Evolutionary conservation across 2,329 filamentous ascomycete species (phyloP).

Genomic region (Fusarium poae): DNA sequence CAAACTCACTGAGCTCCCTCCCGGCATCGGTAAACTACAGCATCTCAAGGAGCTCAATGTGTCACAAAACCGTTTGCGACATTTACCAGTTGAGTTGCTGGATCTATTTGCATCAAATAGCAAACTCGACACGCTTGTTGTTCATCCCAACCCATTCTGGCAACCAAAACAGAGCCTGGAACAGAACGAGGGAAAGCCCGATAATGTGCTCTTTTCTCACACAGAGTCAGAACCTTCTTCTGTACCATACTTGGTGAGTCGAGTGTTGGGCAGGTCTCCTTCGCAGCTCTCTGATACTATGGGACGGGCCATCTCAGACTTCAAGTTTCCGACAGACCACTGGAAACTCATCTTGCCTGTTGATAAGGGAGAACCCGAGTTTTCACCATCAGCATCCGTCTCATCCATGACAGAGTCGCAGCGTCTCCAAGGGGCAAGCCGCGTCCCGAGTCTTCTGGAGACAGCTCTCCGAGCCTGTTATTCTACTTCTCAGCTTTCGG

Average conservation of each 20-base stretch:
- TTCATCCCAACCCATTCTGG: constrained; percentile 74
- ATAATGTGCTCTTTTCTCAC: constrained; percentile 28
- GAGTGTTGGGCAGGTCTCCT: constrained; percentile 50
- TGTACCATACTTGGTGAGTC: constrained; percentile 44
- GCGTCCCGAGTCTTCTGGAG: constrained; percentile 66
- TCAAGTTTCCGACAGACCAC: constrained; percentile 47
- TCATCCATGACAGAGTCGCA: constrained; percentile 27
- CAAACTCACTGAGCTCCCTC: constrained; percentile 70
- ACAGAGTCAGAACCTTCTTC: constrained; percentile 4
- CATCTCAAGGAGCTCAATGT: constrained; percentile 75
- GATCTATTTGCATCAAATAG: constrained; percentile 62
- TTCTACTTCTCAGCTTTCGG: constrained; percentile 57
- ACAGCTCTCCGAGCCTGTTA: constrained; percentile 63
- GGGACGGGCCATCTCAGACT: constrained; percentile 50
- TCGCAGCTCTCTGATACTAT: constrained; percentile 51
- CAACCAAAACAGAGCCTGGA: constrained; percentile 52
- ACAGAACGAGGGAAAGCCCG: constrained; percentile 14
- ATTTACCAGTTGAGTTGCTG: constrained; percentile 73
- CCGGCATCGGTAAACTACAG: constrained; percentile 67
- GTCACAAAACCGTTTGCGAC: constrained; percentile 71
- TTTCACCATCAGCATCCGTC: constrained; percentile 10
- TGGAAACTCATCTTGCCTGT: constrained; percentile 43
- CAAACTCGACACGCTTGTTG: constrained; percentile 64
- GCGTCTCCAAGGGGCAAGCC: constrained; percentile 45
- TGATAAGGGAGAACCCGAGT: constrained; percentile 31